Percentiles rank a stretch among this genome's conserved stretches.
phyloP scores from a whole-genome alignment of 768 basidiomycete genomes.

The Fistulinella prunicolor region DNA sequence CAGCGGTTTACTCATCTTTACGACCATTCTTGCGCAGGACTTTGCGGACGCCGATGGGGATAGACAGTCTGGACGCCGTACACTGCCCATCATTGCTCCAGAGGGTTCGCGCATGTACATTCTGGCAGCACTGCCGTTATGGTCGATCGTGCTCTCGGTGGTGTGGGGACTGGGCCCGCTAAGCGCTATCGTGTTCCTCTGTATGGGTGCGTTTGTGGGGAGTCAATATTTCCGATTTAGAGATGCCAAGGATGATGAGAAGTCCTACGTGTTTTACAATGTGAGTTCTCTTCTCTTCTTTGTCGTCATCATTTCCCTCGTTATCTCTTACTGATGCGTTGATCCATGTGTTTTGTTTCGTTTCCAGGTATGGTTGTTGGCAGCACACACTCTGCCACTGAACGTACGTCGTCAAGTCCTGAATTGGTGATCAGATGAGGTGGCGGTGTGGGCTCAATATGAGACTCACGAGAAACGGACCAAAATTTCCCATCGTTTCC shows the following conservation, averaged over 20 bases:
- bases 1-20: slow-evolving; percentile 31
- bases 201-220: slow-evolving; percentile 14
- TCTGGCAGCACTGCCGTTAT: slow-evolving; percentile 8
- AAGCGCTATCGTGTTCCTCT: slow-evolving; percentile 6
- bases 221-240: slow-evolving; percentile 14
- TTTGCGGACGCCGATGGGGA: slow-evolving; percentile 35
- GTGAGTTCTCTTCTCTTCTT: slow-evolving; percentile 6
- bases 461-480: too few relatives aligned
- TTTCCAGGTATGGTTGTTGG: slow-evolving; percentile 9
- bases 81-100: slow-evolving; percentile 27
- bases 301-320: neutral
- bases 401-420: slow-evolving; percentile 5
- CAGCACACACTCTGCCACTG: slow-evolving; percentile 6
- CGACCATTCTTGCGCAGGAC: slow-evolving; percentile 39
- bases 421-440: slow-evolving; percentile 1
- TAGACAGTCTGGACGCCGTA: slow-evolving; percentile 26
- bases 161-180: slow-evolving; percentile 11
- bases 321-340: neutral
- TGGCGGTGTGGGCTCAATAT: neutral
- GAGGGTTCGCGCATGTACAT: slow-evolving; percentile 16
- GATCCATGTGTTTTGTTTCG: neutral
- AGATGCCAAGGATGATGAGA: slow-evolving; percentile 7
- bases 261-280: slow-evolving; percentile 14
- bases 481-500: too few relatives aligned
- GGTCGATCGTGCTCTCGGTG: slow-evolving; percentile 5